Conservation (phyloP, 768 basidiomycete genomes). For the Coprinopsis cinerea region DNA sequence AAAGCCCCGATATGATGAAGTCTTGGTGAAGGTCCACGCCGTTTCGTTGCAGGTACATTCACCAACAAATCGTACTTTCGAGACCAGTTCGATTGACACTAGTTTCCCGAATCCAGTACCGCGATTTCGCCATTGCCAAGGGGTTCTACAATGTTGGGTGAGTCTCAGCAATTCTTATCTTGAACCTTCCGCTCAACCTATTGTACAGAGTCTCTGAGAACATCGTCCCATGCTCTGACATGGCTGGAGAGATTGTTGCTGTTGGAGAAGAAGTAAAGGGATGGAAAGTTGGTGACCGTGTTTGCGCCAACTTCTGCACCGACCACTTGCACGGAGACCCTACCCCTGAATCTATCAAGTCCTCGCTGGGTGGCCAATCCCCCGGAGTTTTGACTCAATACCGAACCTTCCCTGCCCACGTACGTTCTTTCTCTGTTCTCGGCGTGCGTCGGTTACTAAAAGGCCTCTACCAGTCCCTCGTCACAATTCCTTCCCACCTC, state of each 20-base stretch:
- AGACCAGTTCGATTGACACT: too few relatives aligned
- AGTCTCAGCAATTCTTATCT: too few relatives aligned
- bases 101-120: slow-evolving; percentile 42
- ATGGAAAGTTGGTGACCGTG: slow-evolving; percentile 54
- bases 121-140: slow-evolving; percentile 40
- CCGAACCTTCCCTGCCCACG: slow-evolving; percentile 31
- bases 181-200: too few relatives aligned
- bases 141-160: slow-evolving; percentile 32
- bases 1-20: slow-evolving; percentile 38
- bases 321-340: slow-evolving; percentile 44
- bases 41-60: slow-evolving; percentile 46
- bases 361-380: slow-evolving; percentile 39
- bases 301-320: slow-evolving; percentile 45
- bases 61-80: too few relatives aligned
- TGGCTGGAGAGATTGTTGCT: slow-evolving; percentile 52
- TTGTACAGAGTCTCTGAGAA: slow-evolving; percentile 15
- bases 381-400: slow-evolving; percentile 54
- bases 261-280: slow-evolving; percentile 36
- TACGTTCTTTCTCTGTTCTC: too few relatives aligned
- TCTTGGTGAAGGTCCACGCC: slow-evolving; percentile 50
- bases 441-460: neutral
- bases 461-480: slow-evolving; percentile 31
- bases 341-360: slow-evolving; percentile 23
- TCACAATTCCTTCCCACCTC: slow-evolving; percentile 49
- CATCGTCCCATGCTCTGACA: slow-evolving; percentile 41